Percentiles rank a stretch among this genome's conserved stretches.
phyloP scores from a whole-genome alignment of 176 grass and related monocot genomes.

The Alloteropsis semialata region DNA sequence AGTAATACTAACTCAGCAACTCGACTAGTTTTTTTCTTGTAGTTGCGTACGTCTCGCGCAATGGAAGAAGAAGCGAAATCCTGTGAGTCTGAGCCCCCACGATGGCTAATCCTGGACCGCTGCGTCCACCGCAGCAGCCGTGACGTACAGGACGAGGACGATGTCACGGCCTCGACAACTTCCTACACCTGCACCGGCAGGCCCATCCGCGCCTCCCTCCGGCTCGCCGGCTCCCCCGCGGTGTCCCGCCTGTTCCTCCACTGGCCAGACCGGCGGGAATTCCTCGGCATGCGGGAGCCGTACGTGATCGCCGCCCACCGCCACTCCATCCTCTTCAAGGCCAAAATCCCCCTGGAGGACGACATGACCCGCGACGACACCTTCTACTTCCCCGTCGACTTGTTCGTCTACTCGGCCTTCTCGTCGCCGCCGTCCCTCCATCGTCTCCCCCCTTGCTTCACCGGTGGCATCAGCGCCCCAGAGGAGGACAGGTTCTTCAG shows the following conservation, averaged over 20 bases:
- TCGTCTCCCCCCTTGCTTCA: neutral
- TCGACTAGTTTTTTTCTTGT: too few species aligned
- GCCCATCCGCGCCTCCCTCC: neutral
- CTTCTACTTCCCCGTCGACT: neutral
- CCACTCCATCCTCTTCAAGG: constrained; percentile 11
- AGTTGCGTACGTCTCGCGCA: too few species aligned
- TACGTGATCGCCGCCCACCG: neutral
- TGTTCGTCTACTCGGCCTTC: constrained; percentile 1
- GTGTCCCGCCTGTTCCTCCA: constrained; percentile 6
- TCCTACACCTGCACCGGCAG: neutral
- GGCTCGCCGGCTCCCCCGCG: neutral
- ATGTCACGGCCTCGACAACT: neutral
- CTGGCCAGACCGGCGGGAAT: neutral
- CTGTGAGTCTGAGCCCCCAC: too few species aligned
- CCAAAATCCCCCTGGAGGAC: neutral
- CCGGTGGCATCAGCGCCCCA: neutral
- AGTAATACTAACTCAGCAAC: too few species aligned
- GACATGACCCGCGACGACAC: rapidly evolving
- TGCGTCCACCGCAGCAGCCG: neutral
- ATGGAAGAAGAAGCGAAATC: too few species aligned
- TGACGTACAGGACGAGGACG: neutral
- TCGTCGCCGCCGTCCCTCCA: neutral
- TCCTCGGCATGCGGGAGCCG: neutral
- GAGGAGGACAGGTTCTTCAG: neutral
- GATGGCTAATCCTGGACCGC: neutral